Evolutionary conservation across 306 rosid species (phyloP).

Genomic region (Lathyrus aphaca): DNA sequence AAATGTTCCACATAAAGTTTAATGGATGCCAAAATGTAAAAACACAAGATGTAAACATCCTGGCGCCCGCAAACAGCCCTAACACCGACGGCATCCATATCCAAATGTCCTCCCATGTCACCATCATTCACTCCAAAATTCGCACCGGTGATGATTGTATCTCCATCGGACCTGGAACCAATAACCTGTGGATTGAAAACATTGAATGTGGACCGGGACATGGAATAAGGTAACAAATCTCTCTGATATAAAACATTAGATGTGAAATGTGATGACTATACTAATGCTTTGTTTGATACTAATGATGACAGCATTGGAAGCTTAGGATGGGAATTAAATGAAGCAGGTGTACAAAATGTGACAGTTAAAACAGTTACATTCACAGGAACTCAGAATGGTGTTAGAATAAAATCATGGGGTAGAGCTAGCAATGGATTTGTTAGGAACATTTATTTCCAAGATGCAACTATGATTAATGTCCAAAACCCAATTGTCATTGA

Average conservation of each 20-base stretch:
- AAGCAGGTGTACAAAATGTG: constrained; percentile 68
- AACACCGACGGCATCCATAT: constrained; percentile 84
- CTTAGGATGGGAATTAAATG: constrained; percentile 48
- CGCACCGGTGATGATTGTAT: constrained; percentile 69
- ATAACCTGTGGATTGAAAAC: constrained; percentile 63
- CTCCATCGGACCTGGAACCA: constrained; percentile 69
- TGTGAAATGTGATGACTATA: too few species aligned
- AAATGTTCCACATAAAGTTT: constrained; percentile 59
- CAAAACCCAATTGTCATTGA: constrained; percentile 49
- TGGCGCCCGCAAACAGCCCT: constrained; percentile 57
- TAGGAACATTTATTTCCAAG: not conserved
- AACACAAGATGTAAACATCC: constrained; percentile 42
- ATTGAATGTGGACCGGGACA: constrained; percentile 74
- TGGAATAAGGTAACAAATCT: constrained; percentile 53
- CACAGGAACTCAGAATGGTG: constrained; percentile 56
- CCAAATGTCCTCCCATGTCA: constrained; percentile 49
- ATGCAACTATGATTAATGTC: too few species aligned
- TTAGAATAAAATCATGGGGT: constrained; percentile 70
- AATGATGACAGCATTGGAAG: constrained; percentile 74
- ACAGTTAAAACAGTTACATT: constrained; percentile 57
- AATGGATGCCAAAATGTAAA: constrained; percentile 56
- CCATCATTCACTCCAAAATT: constrained; percentile 54
- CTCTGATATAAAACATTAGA: too few species aligned
- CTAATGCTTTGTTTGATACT: not conserved
- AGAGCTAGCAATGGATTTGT: constrained; percentile 58